Percentiles rank a stretch among this genome's conserved stretches.
Conservation (phyloP, 805 yeast genomes). For the Lachancea waltii region DNA sequence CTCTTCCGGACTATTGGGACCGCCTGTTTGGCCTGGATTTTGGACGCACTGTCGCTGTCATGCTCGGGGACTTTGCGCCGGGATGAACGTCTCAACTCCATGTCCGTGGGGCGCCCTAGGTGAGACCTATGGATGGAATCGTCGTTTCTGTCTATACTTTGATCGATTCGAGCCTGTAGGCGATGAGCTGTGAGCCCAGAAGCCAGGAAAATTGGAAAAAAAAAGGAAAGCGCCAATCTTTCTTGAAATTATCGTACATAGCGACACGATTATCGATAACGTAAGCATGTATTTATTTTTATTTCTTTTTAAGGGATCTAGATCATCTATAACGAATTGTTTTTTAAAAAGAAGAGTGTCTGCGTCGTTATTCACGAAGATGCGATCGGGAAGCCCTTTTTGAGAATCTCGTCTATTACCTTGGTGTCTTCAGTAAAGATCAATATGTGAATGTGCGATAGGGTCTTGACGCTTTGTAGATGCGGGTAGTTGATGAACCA, state of each 20-base stretch:
- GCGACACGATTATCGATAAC: neutral
- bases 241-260: neutral
- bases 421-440: slow-evolving; percentile 26
- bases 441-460: slow-evolving; percentile 68
- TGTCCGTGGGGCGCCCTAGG: no score
- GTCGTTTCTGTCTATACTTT: no score
- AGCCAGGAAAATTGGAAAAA: neutral
- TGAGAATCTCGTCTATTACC: neutral
- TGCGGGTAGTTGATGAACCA: slow-evolving; percentile 75
- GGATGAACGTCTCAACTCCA: slow-evolving; percentile 10
- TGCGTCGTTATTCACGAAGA: no score
- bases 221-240: no score
- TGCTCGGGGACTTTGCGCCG: slow-evolving; percentile 1
- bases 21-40: neutral
- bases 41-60: neutral
- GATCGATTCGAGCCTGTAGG: no score
- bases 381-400: neutral
- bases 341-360: no score
- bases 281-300: no score
- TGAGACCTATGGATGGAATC: no score
- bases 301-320: no score
- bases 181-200: neutral
- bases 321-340: no score
- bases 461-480: slow-evolving; percentile 57
- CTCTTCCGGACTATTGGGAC: neutral